A percentile compares a stretch with the other conserved stretches of the same genome.
Evolutionary conservation across 2,329 filamentous ascomycete genomes (phyloP).

Genomic region (Talaromyces rugulosus): DNA sequence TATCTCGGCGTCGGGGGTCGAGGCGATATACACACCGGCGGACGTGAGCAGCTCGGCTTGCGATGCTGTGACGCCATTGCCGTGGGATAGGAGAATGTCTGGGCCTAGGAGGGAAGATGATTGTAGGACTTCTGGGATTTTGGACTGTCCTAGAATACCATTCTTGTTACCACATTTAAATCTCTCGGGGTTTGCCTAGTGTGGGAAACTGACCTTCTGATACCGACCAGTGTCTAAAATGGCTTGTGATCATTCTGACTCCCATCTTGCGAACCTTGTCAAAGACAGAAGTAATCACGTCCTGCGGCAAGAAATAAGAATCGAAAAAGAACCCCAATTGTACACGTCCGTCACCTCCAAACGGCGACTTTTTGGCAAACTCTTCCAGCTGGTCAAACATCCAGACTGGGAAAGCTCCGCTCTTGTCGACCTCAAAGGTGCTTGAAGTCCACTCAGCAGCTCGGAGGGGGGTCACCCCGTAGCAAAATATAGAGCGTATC

Average conservation of each 20-base stretch:
- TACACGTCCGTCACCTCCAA: not conserved
- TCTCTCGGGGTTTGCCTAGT: no score
- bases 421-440: not conserved
- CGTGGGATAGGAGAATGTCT: constrained; percentile 4
- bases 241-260: constrained; percentile 3
- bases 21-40: not conserved
- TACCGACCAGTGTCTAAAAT: not conserved
- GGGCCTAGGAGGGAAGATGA: not conserved
- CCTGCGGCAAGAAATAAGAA: not conserved
- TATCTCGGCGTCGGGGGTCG: constrained; percentile 6
- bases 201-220: not conserved
- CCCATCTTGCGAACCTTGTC: not conserved
- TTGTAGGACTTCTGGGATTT: not conserved
- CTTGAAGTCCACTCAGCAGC: not conserved
- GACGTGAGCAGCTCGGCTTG: not conserved
- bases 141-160: not conserved
- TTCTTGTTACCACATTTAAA: not conserved
- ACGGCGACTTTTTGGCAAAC: not conserved
- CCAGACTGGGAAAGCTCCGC: not conserved
- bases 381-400: not conserved
- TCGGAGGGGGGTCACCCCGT: not conserved
- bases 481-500: constrained; percentile 6
- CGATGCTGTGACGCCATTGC: not conserved
- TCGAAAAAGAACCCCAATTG: not conserved
- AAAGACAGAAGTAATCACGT: not conserved